These are phyloP conservation scores for Isatis lusitanica DNA, from an alignment of 441 rosid genomes.

Conservation along the genomic window DNA sequence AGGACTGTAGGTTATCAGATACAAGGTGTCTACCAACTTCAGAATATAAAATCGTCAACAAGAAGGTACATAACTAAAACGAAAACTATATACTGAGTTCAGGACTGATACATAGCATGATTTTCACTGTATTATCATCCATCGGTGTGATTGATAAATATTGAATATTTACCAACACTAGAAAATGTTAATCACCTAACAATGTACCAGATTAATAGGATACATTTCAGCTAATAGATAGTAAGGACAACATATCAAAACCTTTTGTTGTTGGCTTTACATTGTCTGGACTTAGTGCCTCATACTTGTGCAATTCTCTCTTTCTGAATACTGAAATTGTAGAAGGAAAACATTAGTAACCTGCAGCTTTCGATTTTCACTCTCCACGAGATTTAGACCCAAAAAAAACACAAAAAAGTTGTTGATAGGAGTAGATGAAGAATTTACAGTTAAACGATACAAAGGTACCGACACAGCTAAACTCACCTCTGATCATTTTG, in stretches of 20 bases:
- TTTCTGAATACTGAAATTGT: conserved; percentile 35
- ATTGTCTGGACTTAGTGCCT: conserved; percentile 26
- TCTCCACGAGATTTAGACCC: neutral
- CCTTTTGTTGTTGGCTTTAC: conserved; percentile 17
- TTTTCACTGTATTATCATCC: neutral
- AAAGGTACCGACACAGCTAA: neutral
- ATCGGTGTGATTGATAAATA: neutral
- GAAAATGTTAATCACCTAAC: neutral
- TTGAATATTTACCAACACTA: neutral
- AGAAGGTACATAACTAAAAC: neutral
- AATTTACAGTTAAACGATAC: neutral
- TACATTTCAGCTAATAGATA: neutral
- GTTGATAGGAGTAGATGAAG: neutral
- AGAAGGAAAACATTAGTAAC: neutral
- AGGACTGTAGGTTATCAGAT: neutral
- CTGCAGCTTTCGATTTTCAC: conserved; percentile 1
- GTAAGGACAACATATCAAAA: neutral
- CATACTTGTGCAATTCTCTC: conserved; percentile 33
- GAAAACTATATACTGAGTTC: neutral
- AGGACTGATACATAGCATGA: neutral
- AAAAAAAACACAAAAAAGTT: neutral
- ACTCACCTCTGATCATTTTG: conserved; percentile 39
- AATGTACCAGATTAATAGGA: neutral
- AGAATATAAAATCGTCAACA: no score
- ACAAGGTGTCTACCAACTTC: neutral